These are phyloP conservation scores for Diddensiella caesifluorescens DNA, from an alignment of 805 yeast species.

Conservation along the genomic window DNA sequence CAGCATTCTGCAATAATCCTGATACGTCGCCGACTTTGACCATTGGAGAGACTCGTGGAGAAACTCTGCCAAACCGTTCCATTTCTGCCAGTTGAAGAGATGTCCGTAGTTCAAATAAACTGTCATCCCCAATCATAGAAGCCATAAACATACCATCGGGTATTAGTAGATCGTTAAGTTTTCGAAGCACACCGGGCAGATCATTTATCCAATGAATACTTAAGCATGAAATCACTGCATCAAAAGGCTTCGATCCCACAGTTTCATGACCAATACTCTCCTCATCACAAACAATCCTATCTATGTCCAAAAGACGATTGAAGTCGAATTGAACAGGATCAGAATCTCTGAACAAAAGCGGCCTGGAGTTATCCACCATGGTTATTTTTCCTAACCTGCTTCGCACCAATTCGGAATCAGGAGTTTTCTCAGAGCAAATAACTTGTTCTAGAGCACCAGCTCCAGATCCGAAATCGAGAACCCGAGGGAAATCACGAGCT, in stretches of 20 bases:
- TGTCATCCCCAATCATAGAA: constrained; percentile 77
- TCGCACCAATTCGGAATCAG: constrained; percentile 49
- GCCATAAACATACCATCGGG: constrained; percentile 84
- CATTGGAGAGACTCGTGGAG: constrained; percentile 77
- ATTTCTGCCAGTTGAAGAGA: constrained; percentile 76
- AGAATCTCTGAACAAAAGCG: constrained; percentile 49
- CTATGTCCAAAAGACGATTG: constrained; percentile 42
- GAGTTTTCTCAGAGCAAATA: constrained; percentile 38
- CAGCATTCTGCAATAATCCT: constrained; percentile 62
- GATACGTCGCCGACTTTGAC: constrained; percentile 77
- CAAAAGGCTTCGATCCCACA: constrained; percentile 43
- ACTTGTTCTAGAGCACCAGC: constrained; percentile 55
- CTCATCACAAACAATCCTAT: constrained; percentile 60
- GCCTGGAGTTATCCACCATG: constrained; percentile 62
- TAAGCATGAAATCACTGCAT: constrained; percentile 68
- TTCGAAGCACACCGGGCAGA: constrained; percentile 57
- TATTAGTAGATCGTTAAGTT: constrained; percentile 52
- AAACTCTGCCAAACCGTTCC: constrained; percentile 72
- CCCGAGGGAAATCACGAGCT: constrained; percentile 52
- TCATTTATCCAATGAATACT: constrained; percentile 84
- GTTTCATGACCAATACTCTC: constrained; percentile 47
- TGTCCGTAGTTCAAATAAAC: constrained; percentile 76
- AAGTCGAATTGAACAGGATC: constrained; percentile 34
- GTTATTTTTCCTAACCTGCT: constrained; percentile 48
- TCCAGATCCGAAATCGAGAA: constrained; percentile 70